These are phyloP conservation scores for Prunus mira DNA, from an alignment of 306 rosid genomes.

Conservation along the genomic window DNA sequence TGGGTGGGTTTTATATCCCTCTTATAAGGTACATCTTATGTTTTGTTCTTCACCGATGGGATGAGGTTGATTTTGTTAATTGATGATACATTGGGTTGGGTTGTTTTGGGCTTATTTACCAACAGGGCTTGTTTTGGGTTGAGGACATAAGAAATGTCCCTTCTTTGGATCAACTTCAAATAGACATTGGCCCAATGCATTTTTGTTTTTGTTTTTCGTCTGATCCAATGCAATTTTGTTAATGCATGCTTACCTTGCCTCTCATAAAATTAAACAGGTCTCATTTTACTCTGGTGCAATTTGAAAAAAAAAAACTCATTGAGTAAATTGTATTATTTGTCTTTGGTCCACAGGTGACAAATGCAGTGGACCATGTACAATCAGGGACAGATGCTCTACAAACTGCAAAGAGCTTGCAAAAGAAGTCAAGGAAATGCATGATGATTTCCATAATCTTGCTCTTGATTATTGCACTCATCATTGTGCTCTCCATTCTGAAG, in stretches of 20 bases:
- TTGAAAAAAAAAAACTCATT: not conserved
- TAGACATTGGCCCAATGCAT: no score
- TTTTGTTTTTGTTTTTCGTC: no score
- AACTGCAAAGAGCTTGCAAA: conserved; percentile 71
- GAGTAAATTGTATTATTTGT: not conserved
- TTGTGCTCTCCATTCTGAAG: conserved; percentile 56
- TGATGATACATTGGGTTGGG: not conserved
- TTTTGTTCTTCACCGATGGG: not conserved
- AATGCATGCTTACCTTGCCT: no score
- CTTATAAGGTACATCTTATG: not conserved
- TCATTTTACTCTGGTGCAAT: not conserved
- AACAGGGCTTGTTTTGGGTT: not conserved
- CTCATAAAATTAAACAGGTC: no score
- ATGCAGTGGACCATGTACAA: conserved; percentile 72
- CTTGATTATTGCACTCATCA: conserved; percentile 56
- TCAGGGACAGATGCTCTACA: conserved; percentile 67
- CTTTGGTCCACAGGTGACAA: conserved; percentile 58
- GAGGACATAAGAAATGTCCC: no score
- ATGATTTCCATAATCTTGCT: conserved; percentile 60
- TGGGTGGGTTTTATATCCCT: no score
- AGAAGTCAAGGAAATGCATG: conserved; percentile 89
- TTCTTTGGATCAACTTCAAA: no score
- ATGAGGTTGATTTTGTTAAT: not conserved
- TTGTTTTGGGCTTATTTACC: not conserved
- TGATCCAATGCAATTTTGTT: no score